A percentile compares a stretch with the other conserved stretches of the same genome.
Conservation (phyloP, 2,329 filamentous ascomycete species). For the Ascochyta rabiei region DNA sequence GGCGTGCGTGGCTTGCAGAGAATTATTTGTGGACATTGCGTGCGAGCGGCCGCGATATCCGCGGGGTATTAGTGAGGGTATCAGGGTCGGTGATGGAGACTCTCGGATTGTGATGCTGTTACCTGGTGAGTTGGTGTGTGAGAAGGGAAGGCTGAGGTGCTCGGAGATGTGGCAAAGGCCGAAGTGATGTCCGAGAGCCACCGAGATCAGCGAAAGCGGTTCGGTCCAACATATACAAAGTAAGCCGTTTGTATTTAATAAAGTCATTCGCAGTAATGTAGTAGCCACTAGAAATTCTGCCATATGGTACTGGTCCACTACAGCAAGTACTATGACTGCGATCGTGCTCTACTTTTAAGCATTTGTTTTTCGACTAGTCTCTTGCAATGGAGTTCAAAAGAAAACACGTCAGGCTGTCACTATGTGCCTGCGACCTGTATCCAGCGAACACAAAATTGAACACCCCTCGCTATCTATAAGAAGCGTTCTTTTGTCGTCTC, state of each 20-base stretch:
- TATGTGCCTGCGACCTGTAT: too few species aligned
- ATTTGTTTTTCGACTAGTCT: too few species aligned
- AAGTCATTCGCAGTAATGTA: too few species aligned
- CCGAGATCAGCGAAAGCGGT: not conserved
- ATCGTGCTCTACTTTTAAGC: too few species aligned
- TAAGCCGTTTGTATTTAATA: not conserved
- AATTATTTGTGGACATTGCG: not conserved
- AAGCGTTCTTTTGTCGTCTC: too few species aligned
- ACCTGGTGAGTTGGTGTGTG: not conserved
- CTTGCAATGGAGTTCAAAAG: too few species aligned
- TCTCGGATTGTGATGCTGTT: not conserved
- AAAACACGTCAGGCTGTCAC: too few species aligned
- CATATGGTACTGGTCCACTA: too few species aligned
- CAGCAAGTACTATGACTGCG: too few species aligned
- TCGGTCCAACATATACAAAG: not conserved
- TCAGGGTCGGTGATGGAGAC: not conserved
- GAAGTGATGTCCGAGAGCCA: conserved; percentile 1
- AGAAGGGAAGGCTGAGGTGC: not conserved
- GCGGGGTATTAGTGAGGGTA: conserved; percentile 2
- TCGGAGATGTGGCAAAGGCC: conserved; percentile 10
- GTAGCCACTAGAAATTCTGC: too few species aligned
- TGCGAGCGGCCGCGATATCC: conserved; percentile 10
- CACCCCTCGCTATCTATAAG: too few species aligned
- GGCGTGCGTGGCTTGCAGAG: conserved; percentile 5
- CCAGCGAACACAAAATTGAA: too few species aligned